Conservation (phyloP, 2,329 filamentous ascomycete species). For the Corynespora cassiicola region DNA sequence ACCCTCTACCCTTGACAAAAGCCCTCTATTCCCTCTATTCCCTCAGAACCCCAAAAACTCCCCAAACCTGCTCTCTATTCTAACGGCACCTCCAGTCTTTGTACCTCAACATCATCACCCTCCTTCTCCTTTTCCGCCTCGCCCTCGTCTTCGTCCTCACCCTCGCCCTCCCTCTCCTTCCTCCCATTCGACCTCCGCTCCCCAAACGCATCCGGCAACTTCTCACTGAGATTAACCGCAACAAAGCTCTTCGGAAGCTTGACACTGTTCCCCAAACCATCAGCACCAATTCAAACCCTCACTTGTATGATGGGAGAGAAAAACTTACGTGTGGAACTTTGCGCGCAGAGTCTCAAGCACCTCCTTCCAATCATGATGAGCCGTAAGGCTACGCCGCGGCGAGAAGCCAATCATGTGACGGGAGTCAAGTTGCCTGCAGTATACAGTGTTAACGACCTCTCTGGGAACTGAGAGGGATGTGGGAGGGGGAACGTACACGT, state of each 20-base stretch:
- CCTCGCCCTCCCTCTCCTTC: constrained; percentile 18
- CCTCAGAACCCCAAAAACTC: too few species aligned
- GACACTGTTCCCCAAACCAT: constrained; percentile 44
- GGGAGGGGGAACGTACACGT: constrained; percentile 63
- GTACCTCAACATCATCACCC: too few species aligned
- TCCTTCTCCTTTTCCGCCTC: too few species aligned
- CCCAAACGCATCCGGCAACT: constrained; percentile 53
- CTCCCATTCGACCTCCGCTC: constrained; percentile 28
- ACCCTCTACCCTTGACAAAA: too few species aligned
- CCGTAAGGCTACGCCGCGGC: constrained; percentile 85
- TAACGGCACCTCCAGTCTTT: too few species aligned
- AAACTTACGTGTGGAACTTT: constrained; percentile 90
- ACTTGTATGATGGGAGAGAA: not conserved
- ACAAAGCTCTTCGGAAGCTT: constrained; percentile 60
- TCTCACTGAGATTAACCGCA: constrained; percentile 58
- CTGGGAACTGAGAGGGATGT: not conserved
- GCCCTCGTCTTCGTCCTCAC: too few species aligned
- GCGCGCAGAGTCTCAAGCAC: constrained; percentile 94
- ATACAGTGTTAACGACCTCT: constrained; percentile 10
- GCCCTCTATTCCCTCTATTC: too few species aligned
- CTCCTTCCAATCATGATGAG: constrained; percentile 93
- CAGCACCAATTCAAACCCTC: constrained; percentile 7
- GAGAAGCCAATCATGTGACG: constrained; percentile 96
- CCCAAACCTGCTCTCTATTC: too few species aligned
- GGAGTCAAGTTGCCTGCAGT: constrained; percentile 76